Evolutionary conservation across 768 basidiomycete genomes (phyloP).

Genomic region (Hericium rajendrae): DNA sequence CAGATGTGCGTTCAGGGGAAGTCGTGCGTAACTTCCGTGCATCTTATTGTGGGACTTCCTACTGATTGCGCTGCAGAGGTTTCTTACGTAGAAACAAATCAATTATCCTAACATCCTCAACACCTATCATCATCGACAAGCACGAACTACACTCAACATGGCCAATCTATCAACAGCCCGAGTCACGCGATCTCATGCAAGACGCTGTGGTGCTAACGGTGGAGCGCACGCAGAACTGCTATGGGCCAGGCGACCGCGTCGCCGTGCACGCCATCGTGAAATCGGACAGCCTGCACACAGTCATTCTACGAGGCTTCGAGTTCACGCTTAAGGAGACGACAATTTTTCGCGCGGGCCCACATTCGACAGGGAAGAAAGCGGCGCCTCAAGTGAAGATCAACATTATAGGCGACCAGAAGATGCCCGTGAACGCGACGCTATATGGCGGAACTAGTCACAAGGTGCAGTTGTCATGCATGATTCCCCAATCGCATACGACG

Average conservation of each 20-base stretch:
- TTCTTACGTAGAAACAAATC: constrained; percentile 77
- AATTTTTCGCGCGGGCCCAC: constrained; percentile 58
- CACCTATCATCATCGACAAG: constrained; percentile 79
- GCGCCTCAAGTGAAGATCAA: constrained; percentile 45
- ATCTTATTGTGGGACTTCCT: not conserved
- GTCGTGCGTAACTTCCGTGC: constrained; percentile 37
- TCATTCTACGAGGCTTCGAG: constrained; percentile 77
- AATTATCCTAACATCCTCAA: constrained; percentile 52
- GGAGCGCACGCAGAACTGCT: constrained; percentile 69
- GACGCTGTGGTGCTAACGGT: constrained; percentile 71
- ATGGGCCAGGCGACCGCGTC: constrained; percentile 79
- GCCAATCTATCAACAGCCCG: constrained; percentile 80
- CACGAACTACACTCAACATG: constrained; percentile 90
- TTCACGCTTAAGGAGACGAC: constrained; percentile 71
- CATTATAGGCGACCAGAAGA: constrained; percentile 60
- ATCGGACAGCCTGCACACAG: constrained; percentile 57
- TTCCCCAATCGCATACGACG: constrained; percentile 68
- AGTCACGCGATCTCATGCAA: constrained; percentile 53
- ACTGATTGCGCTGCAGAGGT: constrained; percentile 36
- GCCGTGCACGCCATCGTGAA: constrained; percentile 61
- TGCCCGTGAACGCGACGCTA: constrained; percentile 62
- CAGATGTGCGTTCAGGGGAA: constrained; percentile 82
- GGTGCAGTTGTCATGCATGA: constrained; percentile 60
- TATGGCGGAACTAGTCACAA: constrained; percentile 63
- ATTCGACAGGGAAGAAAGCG: constrained; percentile 43